Evolutionary conservation across 2,329 filamentous ascomycete genomes (phyloP).

Genomic region (Fusarium sp.): DNA sequence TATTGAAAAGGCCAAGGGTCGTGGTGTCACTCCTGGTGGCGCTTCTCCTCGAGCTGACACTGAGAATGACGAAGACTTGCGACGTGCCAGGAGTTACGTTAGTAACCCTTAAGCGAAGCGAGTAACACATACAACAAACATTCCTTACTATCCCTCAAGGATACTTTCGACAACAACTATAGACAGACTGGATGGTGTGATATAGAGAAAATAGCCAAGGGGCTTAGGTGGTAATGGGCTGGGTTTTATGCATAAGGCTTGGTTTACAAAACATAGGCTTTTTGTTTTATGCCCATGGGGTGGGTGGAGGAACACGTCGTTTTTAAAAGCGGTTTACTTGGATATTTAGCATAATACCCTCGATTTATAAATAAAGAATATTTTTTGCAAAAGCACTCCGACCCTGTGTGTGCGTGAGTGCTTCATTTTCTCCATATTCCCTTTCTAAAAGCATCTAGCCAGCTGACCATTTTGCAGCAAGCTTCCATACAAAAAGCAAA

Average conservation of each 20-base stretch:
- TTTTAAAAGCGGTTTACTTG: conserved; percentile 18
- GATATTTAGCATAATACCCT: conserved; percentile 44
- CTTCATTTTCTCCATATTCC: conserved; percentile 20
- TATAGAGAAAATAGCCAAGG: not conserved
- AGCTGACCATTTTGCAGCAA: conserved; percentile 23
- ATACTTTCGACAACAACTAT: not conserved
- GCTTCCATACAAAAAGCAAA: conserved; percentile 10
- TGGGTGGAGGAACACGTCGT: not conserved
- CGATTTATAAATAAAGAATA: conserved; percentile 21
- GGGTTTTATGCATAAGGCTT: conserved; percentile 5
- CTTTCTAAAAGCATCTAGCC: conserved; percentile 10
- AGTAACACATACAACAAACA: not conserved
- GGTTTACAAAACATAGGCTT: conserved; percentile 19
- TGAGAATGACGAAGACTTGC: conserved; percentile 54
- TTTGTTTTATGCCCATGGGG: conserved; percentile 4
- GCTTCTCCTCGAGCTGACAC: conserved; percentile 46
- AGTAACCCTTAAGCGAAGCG: conserved; percentile 55
- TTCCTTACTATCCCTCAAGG: conserved; percentile 7
- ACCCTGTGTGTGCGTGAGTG: conserved; percentile 6
- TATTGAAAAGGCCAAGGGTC: conserved; percentile 53
- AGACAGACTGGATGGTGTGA: conserved; percentile 2
- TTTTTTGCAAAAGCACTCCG: conserved; percentile 10
- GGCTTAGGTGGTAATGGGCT: conserved; percentile 15
- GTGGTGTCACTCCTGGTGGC: conserved; percentile 35
- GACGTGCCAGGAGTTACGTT: conserved; percentile 60